Percentiles rank a stretch among this genome's conserved stretches.
Conservation (phyloP, 305 asterid genomes). For the Fraxinus baroniana region DNA sequence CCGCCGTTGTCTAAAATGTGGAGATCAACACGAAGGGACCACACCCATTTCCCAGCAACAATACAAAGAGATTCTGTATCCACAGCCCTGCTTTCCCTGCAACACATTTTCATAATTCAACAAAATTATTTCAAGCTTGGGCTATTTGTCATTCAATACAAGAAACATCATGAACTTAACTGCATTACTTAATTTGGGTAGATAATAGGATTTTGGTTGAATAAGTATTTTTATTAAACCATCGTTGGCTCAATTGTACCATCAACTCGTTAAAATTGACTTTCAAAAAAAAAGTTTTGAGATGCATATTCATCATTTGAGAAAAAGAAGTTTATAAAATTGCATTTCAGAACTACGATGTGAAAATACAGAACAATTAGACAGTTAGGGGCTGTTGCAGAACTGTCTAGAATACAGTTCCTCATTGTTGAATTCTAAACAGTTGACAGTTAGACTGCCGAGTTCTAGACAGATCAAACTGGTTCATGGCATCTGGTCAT, state of each 20-base stretch:
- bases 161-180: neutral
- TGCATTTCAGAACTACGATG: neutral
- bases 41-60: slow-evolving; percentile 86
- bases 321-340: neutral
- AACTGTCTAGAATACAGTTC: neutral
- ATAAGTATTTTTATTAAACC: neutral
- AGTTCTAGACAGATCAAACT: neutral
- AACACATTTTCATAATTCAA: slow-evolving; percentile 30
- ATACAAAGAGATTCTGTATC: slow-evolving; percentile 95
- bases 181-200: neutral
- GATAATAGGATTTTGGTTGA: neutral
- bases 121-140: neutral
- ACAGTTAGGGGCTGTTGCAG: neutral
- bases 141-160: slow-evolving; percentile 6
- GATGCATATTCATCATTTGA: neutral
- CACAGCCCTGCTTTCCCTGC: slow-evolving; percentile 94
- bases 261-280: neutral
- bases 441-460: neutral
- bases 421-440: neutral
- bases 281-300: neutral
- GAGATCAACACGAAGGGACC: slow-evolving; percentile 90
- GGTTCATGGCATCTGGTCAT: neutral
- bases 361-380: neutral
- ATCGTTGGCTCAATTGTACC: neutral
- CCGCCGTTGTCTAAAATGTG: slow-evolving; percentile 91